Evolutionary conservation across 345 rosid species (phyloP), one percentile per base, ranked within the genome.

Genomic region (Leavenworthia alabamica): DNA sequence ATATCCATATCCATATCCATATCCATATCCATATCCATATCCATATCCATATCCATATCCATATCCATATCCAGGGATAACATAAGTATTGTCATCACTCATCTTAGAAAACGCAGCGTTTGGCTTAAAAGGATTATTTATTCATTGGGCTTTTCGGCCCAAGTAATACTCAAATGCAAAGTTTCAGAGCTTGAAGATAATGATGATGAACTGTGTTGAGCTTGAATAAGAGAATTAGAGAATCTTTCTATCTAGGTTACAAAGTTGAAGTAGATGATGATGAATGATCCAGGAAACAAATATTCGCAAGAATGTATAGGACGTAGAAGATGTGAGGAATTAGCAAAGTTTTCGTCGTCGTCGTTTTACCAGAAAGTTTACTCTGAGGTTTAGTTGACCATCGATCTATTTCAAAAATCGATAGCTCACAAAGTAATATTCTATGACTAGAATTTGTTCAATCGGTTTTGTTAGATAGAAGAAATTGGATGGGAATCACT

Each of bases 401-500:
- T 60, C 60, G 13, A 26, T 35, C 46, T 4, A 29, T 29, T 26
- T 28, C 11, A 1, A 0, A 14, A 26, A 42, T 20, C 0, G 24
- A 8, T 7, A 1, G 22, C 22, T 28, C 52, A 31, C n/a, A n/a
- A n/a, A n/a, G n/a, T n/a, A n/a, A n/a, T n/a, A n/a, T n/a, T n/a
- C n/a, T n/a, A n/a, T n/a, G n/a, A n/a, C n/a, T n/a, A n/a, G n/a
- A 3, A 14, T 32, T 35, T 3, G 19, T 28, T 2, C 46, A 39
- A 15, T 27, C 22, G 6, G 10, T 1, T 67, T 7, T 62, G 41
- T 45, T 81, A 90, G 95, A 81, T 87, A 47, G 97, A 87, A 65
- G 95, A 90, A 66, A 60, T 87, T 69, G 97, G 97, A 65, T 87
- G 95, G 95, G 90, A 82, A 58, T 77, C 80, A 50, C 71, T 87